Evolutionary conservation across 805 yeast species (phyloP).

Genomic region (Debaryomyces hansenii): DNA sequence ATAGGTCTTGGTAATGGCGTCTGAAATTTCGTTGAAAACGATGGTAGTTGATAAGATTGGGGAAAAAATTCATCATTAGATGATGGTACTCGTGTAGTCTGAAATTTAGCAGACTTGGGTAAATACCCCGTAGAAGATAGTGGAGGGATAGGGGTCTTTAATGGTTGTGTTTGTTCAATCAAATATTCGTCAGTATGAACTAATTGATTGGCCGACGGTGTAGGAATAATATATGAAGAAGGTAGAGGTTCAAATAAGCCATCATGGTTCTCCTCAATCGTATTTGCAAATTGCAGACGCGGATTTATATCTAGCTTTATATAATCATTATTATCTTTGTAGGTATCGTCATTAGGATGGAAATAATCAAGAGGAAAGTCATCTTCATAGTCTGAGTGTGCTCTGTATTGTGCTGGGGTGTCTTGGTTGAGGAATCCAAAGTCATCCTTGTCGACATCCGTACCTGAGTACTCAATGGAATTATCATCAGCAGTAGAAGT

Average conservation of each 20-base stretch:
- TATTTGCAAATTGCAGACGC: constrained; percentile 4
- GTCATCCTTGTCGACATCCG: constrained; percentile 6
- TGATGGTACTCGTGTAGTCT: constrained; percentile 10
- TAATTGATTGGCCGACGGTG: constrained; percentile 29
- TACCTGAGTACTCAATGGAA: constrained; percentile 13
- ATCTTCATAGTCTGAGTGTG: constrained; percentile 46
- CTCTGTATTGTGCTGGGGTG: constrained; percentile 23
- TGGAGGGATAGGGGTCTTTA: constrained; percentile 31
- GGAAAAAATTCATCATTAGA: constrained; percentile 22
- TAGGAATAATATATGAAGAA: constrained; percentile 2
- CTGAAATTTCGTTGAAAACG: constrained; percentile 27
- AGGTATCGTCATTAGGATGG: constrained; percentile 29
- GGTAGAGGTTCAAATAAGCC: constrained; percentile 17
- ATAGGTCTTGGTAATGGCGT: constrained; percentile 14
- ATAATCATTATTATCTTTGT: constrained; percentile 17
- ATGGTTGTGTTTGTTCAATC: constrained; percentile 52
- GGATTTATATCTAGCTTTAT: constrained; percentile 20
- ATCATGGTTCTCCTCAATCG: constrained; percentile 20
- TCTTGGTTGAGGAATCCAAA: constrained; percentile 16
- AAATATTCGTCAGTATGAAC: constrained; percentile 47
- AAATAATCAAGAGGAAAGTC: constrained; percentile 75
- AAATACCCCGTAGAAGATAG: constrained; percentile 2
- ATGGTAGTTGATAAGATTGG: constrained; percentile 11
- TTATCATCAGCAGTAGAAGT: constrained; percentile 4
- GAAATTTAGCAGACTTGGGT: constrained; percentile 9